Percentiles rank a stretch among this genome's conserved stretches.
phyloP scores from a whole-genome alignment of 306 rosid genomes.

The Arachis hypogaea region DNA sequence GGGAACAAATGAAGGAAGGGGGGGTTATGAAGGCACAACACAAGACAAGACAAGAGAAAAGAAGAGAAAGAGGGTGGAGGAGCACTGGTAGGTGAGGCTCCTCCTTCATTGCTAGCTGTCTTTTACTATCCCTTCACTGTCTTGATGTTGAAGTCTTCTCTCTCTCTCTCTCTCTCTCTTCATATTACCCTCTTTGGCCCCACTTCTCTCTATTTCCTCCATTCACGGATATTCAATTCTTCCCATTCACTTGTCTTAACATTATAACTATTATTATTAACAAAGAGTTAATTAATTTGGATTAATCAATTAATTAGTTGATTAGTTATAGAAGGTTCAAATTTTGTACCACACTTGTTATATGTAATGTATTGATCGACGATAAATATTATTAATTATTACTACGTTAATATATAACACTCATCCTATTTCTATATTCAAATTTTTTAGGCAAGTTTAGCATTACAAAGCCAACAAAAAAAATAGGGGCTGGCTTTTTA shows the following conservation, averaged over 20 bases:
- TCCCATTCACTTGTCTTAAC: constrained; percentile 3
- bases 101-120: constrained; percentile 98
- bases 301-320: no score
- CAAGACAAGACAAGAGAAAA: constrained; percentile 6
- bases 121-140: constrained; percentile 62
- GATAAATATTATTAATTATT: no score
- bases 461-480: not conserved
- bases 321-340: no score
- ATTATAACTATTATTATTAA: no score
- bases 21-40: constrained; percentile 41
- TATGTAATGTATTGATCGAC: no score
- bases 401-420: no score
- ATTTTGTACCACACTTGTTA: no score
- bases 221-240: constrained; percentile 60
- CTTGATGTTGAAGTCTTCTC: constrained; percentile 75
- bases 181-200: constrained; percentile 58
- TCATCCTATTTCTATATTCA: no score
- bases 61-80: constrained; percentile 38
- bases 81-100: constrained; percentile 74
- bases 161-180: constrained; percentile 40
- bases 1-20: constrained; percentile 41
- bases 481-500: not conserved
- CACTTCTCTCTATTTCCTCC: constrained; percentile 47
- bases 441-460: no score
- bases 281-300: no score